Base-by-base conservation (phyloP, 1,139 yeast species). In the Suhomyces maxii region DNA sequence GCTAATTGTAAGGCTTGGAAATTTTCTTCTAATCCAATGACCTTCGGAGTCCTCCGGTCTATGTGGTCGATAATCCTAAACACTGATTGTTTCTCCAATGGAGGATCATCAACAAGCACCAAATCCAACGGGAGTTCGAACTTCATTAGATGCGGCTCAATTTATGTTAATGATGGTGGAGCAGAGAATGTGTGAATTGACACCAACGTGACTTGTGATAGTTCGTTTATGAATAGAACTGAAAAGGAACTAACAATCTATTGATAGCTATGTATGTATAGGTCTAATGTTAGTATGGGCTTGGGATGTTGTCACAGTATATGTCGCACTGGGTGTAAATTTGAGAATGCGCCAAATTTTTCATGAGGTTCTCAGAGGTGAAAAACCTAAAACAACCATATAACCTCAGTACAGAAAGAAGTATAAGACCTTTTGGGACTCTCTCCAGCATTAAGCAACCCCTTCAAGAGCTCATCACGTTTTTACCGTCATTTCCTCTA, bases 111-210 rank as follows among this genome's bases (percentile, higher is more conserved):
- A 9, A 44, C 52, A 12, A 45, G 26, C n/a, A 48, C 38, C 44
- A 50, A 18, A 6, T 49, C 53, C 36, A 30, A 36, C 5, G 53
- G 53, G 10, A 49, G 41, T 34, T 48, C 51, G 37, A 50, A 50
- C 47, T 47, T 50, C 52, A 44, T 46, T 42, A 26, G 37, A 30
- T 12, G 34, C 11, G 32, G 33, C 9, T 28, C 31, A 3, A 18
- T 18, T 18, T 18, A 18, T 18, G 23, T 18, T 18, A 6, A 18
- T 18, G 23, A 18, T 18, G 3, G 23, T 18, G 4, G 6, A 18
- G 23, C 4, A 18, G 6, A 18, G 23, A 6, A 18, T 18, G 3
- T 18, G 3, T 2, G 6, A 18, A 4, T 4, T 18, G 3, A 18
- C 23, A 18, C 23, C 23, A 18, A 18, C 23, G 23, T 18, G 23